Conservation (phyloP, 768 basidiomycete species). For the Tricholoma furcatifolium region DNA sequence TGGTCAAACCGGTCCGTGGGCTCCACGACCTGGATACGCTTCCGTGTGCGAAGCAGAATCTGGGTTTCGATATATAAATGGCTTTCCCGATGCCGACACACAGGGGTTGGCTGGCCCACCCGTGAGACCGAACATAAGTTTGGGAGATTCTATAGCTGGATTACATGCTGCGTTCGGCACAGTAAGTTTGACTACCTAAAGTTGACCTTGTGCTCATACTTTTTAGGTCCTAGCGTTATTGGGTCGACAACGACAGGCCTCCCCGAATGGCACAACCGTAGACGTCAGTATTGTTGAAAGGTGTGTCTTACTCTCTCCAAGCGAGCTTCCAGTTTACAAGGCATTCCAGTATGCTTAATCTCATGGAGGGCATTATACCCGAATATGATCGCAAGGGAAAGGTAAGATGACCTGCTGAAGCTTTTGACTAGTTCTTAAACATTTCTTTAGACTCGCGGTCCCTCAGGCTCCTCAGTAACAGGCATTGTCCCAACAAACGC, state of each 20-base stretch:
- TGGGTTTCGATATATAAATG: slow-evolving; percentile 73
- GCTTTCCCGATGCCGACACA: slow-evolving; percentile 53
- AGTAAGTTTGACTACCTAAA: slow-evolving; percentile 30
- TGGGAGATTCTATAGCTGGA: slow-evolving; percentile 72
- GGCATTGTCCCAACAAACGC: slow-evolving; percentile 78
- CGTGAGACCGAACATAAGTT: slow-evolving; percentile 68
- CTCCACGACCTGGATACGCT: slow-evolving; percentile 66
- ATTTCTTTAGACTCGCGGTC: slow-evolving; percentile 53
- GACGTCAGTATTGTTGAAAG: slow-evolving; percentile 78
- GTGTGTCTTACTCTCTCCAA: slow-evolving; percentile 22
- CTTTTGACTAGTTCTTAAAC: not conserved
- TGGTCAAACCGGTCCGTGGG: slow-evolving; percentile 76
- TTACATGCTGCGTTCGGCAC: slow-evolving; percentile 75
- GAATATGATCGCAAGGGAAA: slow-evolving; percentile 73
- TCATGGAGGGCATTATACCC: slow-evolving; percentile 77
- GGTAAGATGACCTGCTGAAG: slow-evolving; percentile 28
- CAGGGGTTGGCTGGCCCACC: slow-evolving; percentile 59
- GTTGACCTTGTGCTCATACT: not conserved
- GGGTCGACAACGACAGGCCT: slow-evolving; percentile 36
- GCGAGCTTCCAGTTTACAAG: not conserved
- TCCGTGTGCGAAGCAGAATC: slow-evolving; percentile 78
- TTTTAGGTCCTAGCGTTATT: slow-evolving; percentile 57
- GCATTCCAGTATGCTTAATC: slow-evolving; percentile 59
- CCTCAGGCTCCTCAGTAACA: slow-evolving; percentile 73
- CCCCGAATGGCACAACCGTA: slow-evolving; percentile 50